Conservation (phyloP, 2,329 filamentous ascomycete genomes). For the Aspergillus japonicus region DNA sequence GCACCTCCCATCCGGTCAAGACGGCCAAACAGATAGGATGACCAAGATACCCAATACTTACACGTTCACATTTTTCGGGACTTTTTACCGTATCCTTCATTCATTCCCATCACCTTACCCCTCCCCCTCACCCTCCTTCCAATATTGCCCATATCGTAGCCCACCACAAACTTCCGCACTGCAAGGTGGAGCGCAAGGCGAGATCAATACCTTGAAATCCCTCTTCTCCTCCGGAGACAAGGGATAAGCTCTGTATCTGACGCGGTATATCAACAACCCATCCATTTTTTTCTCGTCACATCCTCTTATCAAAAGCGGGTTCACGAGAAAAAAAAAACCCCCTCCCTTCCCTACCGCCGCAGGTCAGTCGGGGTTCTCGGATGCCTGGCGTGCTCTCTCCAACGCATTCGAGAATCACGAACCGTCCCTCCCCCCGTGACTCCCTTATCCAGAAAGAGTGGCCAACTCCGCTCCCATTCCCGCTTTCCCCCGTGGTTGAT, state of each 20-base stretch:
- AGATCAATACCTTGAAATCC: slow-evolving; percentile 52
- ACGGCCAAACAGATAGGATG: slow-evolving; percentile 12
- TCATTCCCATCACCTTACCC: neutral
- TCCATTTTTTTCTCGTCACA: slow-evolving; percentile 5
- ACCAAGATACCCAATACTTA: slow-evolving; percentile 30
- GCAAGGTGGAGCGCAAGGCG: slow-evolving; percentile 55
- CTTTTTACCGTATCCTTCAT: slow-evolving; percentile 8
- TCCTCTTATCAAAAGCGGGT: slow-evolving; percentile 4
- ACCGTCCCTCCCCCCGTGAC: neutral
- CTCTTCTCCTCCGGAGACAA: slow-evolving; percentile 21
- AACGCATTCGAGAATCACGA: neutral
- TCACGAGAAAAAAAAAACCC: neutral
- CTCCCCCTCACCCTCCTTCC: neutral
- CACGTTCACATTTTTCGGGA: slow-evolving; percentile 13
- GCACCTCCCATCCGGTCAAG: neutral
- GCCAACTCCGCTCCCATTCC: neutral
- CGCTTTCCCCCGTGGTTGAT: neutral
- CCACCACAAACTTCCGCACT: slow-evolving; percentile 39
- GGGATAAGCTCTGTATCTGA: slow-evolving; percentile 54
- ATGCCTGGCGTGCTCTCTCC: neutral
- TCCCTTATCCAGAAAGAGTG: neutral
- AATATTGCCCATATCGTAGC: neutral
- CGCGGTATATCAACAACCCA: slow-evolving; percentile 47
- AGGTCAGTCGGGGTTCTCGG: neutral
- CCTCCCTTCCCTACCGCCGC: neutral